phyloP scores from a whole-genome alignment of 1,284 basidiomycete species.

The Microbotryum intermedium region DNA sequence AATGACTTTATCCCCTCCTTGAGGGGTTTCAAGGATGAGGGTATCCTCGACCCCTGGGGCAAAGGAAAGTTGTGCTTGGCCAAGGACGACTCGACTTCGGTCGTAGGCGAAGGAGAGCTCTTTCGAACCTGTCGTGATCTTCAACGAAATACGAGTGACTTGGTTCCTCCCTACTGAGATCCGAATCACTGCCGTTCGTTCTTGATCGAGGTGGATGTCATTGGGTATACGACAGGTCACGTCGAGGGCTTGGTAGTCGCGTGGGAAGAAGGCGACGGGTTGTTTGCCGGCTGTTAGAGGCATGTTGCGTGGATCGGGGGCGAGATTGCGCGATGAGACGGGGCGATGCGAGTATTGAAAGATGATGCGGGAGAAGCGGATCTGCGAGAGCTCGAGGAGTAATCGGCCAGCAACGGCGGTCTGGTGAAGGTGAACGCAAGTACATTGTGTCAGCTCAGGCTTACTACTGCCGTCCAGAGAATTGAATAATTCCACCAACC shows the following conservation, averaged over 20 bases:
- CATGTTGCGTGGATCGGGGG: constrained; percentile 40
- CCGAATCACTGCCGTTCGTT: constrained; percentile 49
- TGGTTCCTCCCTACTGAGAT: constrained; percentile 59
- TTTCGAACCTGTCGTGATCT: constrained; percentile 48
- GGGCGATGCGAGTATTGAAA: constrained; percentile 36
- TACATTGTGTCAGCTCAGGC: neutral
- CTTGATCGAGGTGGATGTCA: constrained; percentile 55
- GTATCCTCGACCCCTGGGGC: neutral
- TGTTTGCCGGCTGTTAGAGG: constrained; percentile 36
- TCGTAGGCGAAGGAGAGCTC: constrained; percentile 43
- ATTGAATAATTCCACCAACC: constrained; percentile 45
- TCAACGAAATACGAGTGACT: constrained; percentile 49
- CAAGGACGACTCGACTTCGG: too few species aligned
- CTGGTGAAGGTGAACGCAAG: constrained; percentile 40
- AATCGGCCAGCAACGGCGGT: constrained; percentile 52
- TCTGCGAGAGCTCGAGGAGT: constrained; percentile 35
- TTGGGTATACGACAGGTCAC: constrained; percentile 35
- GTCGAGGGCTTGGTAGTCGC: constrained; percentile 53
- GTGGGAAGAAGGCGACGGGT: constrained; percentile 45
- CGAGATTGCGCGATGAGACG: constrained; percentile 21
- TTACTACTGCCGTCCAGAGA: too few species aligned
- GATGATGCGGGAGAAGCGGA: constrained; percentile 36
- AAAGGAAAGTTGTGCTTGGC: constrained; percentile 33
- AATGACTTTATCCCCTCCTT: constrained; percentile 1
- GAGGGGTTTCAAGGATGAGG: constrained; percentile 2